Conservation (phyloP, 140 eudicot genomes). For the Anethum foeniculum region DNA sequence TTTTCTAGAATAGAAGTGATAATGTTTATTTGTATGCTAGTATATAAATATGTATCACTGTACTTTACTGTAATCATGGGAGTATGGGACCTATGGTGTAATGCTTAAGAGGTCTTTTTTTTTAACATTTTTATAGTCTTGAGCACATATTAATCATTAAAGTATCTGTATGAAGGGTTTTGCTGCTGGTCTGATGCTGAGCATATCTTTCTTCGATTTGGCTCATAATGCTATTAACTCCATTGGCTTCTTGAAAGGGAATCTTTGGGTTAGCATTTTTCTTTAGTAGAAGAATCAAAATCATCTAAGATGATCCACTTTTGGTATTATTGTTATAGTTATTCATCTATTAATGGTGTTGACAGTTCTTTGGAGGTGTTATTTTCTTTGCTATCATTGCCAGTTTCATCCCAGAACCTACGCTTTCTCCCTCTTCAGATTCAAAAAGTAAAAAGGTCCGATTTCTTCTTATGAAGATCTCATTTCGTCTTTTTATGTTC, state of each 20-base stretch:
- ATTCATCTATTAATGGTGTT: constrained; percentile 12
- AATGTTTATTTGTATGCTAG: background rate
- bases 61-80: background rate
- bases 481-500: background rate
- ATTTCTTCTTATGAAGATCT: background rate
- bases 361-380: constrained; percentile 95
- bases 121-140: background rate
- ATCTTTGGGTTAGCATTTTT: constrained; percentile 67
- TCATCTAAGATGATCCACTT: constrained; percentile 2
- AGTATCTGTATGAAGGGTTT: constrained; percentile 57
- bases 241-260: constrained; percentile 89
- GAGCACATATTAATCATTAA: background rate
- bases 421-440: constrained; percentile 63
- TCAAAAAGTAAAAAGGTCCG: constrained; percentile 64
- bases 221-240: constrained; percentile 96
- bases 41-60: background rate
- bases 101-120: background rate
- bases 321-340: constrained; percentile 6
- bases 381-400: constrained; percentile 81
- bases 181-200: constrained; percentile 99
- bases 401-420: constrained; percentile 93
- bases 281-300: constrained; percentile 6
- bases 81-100: background rate
- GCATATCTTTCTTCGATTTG: constrained; percentile 96
- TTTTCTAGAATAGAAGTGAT: background rate